A percentile compares a stretch with the other conserved stretches of the same genome.
phyloP scores from a whole-genome alignment of 1,284 basidiomycete genomes.

The Papiliotrema laurentii region DNA sequence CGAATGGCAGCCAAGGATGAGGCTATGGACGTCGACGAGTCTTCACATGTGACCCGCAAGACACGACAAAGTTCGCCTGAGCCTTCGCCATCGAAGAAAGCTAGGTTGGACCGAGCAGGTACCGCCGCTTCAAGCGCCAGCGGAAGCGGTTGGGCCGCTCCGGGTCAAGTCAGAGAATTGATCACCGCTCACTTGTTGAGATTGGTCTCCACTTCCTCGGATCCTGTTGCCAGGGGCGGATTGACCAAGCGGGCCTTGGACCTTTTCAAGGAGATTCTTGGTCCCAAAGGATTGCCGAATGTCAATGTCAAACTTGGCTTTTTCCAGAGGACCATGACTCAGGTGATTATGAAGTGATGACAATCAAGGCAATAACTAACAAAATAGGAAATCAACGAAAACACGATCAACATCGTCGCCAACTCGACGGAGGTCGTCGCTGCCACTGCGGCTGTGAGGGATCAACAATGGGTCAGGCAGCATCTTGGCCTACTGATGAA shows the following conservation, averaged over 20 bases:
- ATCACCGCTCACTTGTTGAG: slow-evolving; percentile 92
- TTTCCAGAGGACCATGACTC: slow-evolving; percentile 75
- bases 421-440: slow-evolving; percentile 87
- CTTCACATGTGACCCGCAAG: slow-evolving; percentile 17
- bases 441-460: slow-evolving; percentile 76
- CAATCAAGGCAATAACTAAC: slow-evolving; percentile 7
- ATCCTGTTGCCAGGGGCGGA: slow-evolving; percentile 60
- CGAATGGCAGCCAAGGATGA: slow-evolving; percentile 52
- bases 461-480: slow-evolving; percentile 72
- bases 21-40: slow-evolving; percentile 45
- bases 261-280: slow-evolving; percentile 76
- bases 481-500: slow-evolving; percentile 80
- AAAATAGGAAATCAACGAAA: slow-evolving; percentile 65
- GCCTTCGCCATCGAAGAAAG: slow-evolving; percentile 47
- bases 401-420: slow-evolving; percentile 64
- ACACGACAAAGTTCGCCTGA: slow-evolving; percentile 19
- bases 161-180: slow-evolving; percentile 74
- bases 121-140: slow-evolving; percentile 46
- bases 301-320: slow-evolving; percentile 88
- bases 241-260: slow-evolving; percentile 72
- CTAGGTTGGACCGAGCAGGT: slow-evolving; percentile 50
- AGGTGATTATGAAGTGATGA: slow-evolving; percentile 60
- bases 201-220: slow-evolving; percentile 68
- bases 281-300: slow-evolving; percentile 82
- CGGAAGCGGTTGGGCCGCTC: slow-evolving; percentile 62